A percentile compares a stretch with the other conserved stretches of the same genome.
Conservation (phyloP, 2,329 filamentous ascomycete species). For the Colletotrichum cuscutae region DNA sequence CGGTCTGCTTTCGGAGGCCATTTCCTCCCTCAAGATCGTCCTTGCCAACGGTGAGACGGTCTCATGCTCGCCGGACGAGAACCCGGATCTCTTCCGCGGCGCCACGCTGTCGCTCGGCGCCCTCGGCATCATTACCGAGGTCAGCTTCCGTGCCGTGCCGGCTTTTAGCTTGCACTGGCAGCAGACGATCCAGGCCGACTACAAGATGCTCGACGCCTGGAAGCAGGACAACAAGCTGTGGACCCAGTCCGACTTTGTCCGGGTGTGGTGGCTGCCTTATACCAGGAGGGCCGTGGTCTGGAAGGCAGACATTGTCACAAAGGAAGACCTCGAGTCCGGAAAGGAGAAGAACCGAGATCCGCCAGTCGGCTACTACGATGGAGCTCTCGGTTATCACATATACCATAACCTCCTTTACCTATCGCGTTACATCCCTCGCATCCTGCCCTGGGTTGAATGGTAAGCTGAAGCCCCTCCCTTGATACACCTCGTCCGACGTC, state of each 20-base stretch:
- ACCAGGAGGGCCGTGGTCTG: constrained; percentile 88
- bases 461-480: constrained; percentile 40
- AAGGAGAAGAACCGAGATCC: constrained; percentile 70
- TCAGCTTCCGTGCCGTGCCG: constrained; percentile 84
- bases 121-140: constrained; percentile 88
- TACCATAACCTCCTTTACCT: constrained; percentile 93
- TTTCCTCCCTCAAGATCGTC: constrained; percentile 81
- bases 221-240: constrained; percentile 75
- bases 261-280: constrained; percentile 98
- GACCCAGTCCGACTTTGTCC: constrained; percentile 87
- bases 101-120: constrained; percentile 89
- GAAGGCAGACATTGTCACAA: constrained; percentile 81
- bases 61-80: constrained; percentile 74
- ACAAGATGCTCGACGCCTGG: constrained; percentile 78
- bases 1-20: constrained; percentile 84
- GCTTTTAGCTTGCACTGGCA: constrained; percentile 87
- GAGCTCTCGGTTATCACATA: constrained; percentile 82
- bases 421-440: constrained; percentile 79
- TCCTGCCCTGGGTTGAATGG: constrained; percentile 91
- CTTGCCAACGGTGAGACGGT: constrained; percentile 82
- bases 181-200: constrained; percentile 80
- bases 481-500: neutral
- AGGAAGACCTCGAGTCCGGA: constrained; percentile 67
- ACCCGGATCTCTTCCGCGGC: constrained; percentile 86
- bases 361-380: constrained; percentile 81